These are phyloP conservation scores for Ophidiomyces ophidiicola DNA, from an alignment of 2,329 filamentous ascomycete genomes.

Conservation along the genomic window DNA sequence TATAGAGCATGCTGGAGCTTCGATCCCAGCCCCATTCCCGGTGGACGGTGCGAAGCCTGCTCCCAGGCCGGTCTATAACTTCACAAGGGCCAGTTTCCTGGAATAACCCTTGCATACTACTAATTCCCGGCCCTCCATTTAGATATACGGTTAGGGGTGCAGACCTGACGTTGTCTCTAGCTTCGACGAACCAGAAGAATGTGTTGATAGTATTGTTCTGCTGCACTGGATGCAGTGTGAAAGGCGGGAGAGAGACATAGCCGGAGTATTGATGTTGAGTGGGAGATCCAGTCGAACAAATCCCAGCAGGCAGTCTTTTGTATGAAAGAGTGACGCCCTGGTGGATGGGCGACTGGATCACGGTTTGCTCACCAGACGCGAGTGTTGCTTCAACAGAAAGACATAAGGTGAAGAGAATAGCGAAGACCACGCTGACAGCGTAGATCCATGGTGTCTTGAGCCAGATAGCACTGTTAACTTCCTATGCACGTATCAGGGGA, in stretches of 20 bases:
- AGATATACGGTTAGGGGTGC: conserved; percentile 36
- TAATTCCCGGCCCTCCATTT: conserved; percentile 38
- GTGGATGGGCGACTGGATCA: conserved; percentile 49
- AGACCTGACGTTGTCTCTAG: conserved; percentile 32
- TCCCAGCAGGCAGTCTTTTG: conserved; percentile 44
- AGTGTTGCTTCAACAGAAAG: not conserved
- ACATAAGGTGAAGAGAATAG: not conserved
- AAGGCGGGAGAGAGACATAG: conserved; percentile 13
- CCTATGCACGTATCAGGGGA: too few relatives aligned
- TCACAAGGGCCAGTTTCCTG: conserved; percentile 36
- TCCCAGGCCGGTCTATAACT: conserved; percentile 27
- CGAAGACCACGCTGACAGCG: not conserved
- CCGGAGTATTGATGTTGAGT: conserved; percentile 33
- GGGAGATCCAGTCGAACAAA: conserved; percentile 45
- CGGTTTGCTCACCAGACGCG: conserved; percentile 16
- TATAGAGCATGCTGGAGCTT: conserved; percentile 54
- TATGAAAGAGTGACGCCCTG: conserved; percentile 55
- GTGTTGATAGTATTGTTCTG: conserved; percentile 14
- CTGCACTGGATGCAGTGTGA: conserved; percentile 9
- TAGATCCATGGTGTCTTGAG: not conserved
- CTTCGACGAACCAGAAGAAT: conserved; percentile 38
- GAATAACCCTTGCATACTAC: conserved; percentile 30
- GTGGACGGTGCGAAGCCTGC: conserved; percentile 23
- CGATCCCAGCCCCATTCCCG: conserved; percentile 47
- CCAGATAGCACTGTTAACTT: too few relatives aligned